A percentile compares a stretch with the other conserved stretches of the same genome.
phyloP scores from a whole-genome alignment of 768 basidiomycete species.

The Coprinopsis marcescibilis region DNA sequence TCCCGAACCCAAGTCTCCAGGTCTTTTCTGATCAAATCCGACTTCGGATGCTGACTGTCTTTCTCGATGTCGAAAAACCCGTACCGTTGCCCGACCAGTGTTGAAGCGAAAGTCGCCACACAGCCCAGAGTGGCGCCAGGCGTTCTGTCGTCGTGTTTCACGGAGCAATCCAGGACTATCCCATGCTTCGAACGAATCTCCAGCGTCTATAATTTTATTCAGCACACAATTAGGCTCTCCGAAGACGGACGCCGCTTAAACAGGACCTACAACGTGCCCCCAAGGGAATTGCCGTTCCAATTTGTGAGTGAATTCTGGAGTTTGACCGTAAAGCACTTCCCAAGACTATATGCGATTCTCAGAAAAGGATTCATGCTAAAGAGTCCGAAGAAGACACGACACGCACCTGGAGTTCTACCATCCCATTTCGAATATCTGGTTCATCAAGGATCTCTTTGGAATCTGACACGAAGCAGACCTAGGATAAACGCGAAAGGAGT shows the following conservation, averaged over 20 bases:
- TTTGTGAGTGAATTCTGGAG: slow-evolving; percentile 83
- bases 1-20: background rate
- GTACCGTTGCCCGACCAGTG: slow-evolving; percentile 28
- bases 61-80: slow-evolving; percentile 21
- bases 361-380: background rate
- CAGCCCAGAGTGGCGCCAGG: slow-evolving; percentile 11
- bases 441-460: slow-evolving; percentile 37
- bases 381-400: background rate
- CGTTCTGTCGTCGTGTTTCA: slow-evolving; percentile 22
- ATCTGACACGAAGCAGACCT: slow-evolving; percentile 43
- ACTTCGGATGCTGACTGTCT: background rate
- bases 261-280: slow-evolving; percentile 30
- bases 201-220: slow-evolving; percentile 28
- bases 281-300: slow-evolving; percentile 39
- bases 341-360: slow-evolving; percentile 63
- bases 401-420: slow-evolving; percentile 67
- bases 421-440: slow-evolving; percentile 61
- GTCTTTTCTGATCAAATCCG: background rate
- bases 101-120: slow-evolving; percentile 9
- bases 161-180: slow-evolving; percentile 44
- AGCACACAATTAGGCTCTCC: background rate
- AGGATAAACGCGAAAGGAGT: background rate
- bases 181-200: slow-evolving; percentile 62
- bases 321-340: slow-evolving; percentile 92
- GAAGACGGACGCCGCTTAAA: background rate